Evolutionary conservation across 176 grass and related monocot species (phyloP).

Genomic region (Microstegium vimineum): DNA sequence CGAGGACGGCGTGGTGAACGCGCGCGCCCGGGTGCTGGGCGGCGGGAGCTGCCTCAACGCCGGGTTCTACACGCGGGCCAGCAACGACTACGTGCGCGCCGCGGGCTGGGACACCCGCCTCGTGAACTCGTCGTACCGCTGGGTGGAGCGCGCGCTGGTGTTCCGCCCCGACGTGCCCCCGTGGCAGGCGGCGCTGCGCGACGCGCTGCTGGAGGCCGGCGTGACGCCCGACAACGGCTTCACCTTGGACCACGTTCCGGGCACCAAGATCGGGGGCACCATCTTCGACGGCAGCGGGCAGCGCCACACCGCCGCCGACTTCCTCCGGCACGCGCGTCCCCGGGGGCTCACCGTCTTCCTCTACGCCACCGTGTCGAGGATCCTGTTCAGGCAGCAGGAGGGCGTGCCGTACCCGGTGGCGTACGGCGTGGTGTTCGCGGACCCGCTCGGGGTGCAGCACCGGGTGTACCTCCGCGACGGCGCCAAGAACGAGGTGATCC

Average conservation of each 20-base stretch:
- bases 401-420: constrained; percentile 47
- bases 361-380: constrained; percentile 45
- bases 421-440: constrained; percentile 63
- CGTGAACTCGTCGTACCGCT: constrained; percentile 59
- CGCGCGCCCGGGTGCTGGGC: constrained; percentile 63
- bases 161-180: constrained; percentile 52
- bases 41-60: constrained; percentile 84
- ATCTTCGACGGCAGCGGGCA: constrained; percentile 66
- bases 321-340: constrained; percentile 67
- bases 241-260: constrained; percentile 75
- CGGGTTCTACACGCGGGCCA: constrained; percentile 84
- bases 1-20: constrained; percentile 79
- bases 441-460: constrained; percentile 50
- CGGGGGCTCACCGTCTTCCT: constrained; percentile 54
- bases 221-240: constrained; percentile 72
- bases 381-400: constrained; percentile 63
- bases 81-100: constrained; percentile 39
- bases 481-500: constrained; percentile 53
- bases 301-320: constrained; percentile 76
- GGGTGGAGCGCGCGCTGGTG: constrained; percentile 78
- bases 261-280: constrained; percentile 89
- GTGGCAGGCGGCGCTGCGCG: constrained; percentile 66
- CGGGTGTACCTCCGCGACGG: constrained; percentile 58
- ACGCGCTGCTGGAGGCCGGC: constrained; percentile 73
- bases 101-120: constrained; percentile 51